Conservation (phyloP, 2,329 filamentous ascomycete species). For the Pyricularia sp. region DNA sequence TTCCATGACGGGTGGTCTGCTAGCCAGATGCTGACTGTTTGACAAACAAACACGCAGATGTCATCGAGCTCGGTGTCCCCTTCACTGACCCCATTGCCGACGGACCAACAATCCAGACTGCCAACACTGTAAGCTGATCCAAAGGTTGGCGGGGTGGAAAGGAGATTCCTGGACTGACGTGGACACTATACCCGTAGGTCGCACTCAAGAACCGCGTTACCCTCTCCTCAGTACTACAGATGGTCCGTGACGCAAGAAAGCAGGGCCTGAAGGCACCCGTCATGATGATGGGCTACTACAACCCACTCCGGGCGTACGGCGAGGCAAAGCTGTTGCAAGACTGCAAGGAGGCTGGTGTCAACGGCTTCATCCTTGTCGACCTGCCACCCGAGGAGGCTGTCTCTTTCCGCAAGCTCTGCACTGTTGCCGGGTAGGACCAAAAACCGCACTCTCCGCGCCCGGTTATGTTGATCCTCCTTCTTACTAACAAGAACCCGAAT, state of each 20-base stretch:
- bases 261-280: slow-evolving; percentile 71
- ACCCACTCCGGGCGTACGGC: slow-evolving; percentile 85
- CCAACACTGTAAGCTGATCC: slow-evolving; percentile 58
- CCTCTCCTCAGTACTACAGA: slow-evolving; percentile 63
- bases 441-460: not conserved
- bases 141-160: not conserved
- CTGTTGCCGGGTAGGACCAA: slow-evolving; percentile 50
- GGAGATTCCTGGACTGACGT: not conserved
- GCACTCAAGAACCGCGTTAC: slow-evolving; percentile 84
- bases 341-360: slow-evolving; percentile 71
- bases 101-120: slow-evolving; percentile 89
- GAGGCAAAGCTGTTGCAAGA: slow-evolving; percentile 81
- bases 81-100: slow-evolving; percentile 98
- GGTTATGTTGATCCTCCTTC: not conserved
- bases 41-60: slow-evolving; percentile 38
- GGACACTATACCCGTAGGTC: slow-evolving; percentile 21
- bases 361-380: slow-evolving; percentile 95
- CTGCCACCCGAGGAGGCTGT: slow-evolving; percentile 91
- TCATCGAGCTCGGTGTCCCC: slow-evolving; percentile 90
- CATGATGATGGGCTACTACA: slow-evolving; percentile 98
- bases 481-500: slow-evolving; percentile 2
- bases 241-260: slow-evolving; percentile 68
- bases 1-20: not conserved
- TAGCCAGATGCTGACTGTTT: not conserved
- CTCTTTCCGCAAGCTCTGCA: slow-evolving; percentile 77